Evolutionary conservation across 2,329 filamentous ascomycete genomes (phyloP), one percentile per base, ranked within the genome.

Genomic region (Lecanicillium sp.): DNA sequence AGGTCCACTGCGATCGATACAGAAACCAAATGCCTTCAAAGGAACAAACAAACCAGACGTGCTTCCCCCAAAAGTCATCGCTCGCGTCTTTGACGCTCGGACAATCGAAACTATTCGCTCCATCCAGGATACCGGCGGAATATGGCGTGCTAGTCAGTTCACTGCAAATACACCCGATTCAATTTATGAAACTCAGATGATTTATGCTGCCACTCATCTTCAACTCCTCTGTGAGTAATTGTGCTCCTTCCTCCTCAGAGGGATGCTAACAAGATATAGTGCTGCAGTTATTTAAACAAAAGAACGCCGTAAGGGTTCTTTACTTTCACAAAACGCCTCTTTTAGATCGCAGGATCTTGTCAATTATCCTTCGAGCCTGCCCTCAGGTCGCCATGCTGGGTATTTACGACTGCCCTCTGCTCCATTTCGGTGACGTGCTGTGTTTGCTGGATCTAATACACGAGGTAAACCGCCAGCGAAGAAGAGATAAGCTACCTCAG

Each of bases 381-480:
- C 57, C 54, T 0, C 39, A 55, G 2, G 44, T 63, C 8, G 49
- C 45, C 4, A 58, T 55, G 49, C 2, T 64, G 12, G 60, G 61
- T 3, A 46, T 64, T 3, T 64, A 64, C 38, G 51, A 59, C 35
- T 64, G 61, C 18, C 59, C 58, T 0, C 41, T 63, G 2, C 45
- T 64, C 4, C 56, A 62, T 19, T 49, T 61, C n/a, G 61, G 58
- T 9, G 61, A 64, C 17, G 39, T 60, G 0, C 36, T 60, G 1
- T 49, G 46, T 10, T 38, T 64, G 0, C 45, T 64, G 2, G 59
- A 64, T 36, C 41, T 63, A 3, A 59, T 64, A 15, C 38, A 55
- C 22, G 59, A 64, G 31, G 45, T 64, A 31, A 64, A 64, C 31
- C 6, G 27, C 11, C 30, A 45, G 3, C 52, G 60, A 0, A 38